Percentiles rank a stretch among this genome's conserved stretches.
These are phyloP conservation scores for Aspergillus puulaauensis DNA, from an alignment of 2,329 filamentous ascomycete species.

Conservation along the genomic window DNA sequence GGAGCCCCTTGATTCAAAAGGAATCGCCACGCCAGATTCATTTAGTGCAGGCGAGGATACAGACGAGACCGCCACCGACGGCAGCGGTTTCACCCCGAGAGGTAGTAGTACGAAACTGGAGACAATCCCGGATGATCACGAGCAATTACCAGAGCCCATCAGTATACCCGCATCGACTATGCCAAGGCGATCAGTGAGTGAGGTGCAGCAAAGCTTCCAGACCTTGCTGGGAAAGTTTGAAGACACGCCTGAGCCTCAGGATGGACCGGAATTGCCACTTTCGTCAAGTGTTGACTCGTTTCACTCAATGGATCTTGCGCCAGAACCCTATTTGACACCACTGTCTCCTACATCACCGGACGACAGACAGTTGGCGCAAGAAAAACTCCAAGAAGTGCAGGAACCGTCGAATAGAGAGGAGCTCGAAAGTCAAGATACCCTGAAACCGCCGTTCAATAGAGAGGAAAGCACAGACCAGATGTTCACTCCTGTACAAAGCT, in stretches of 20 bases:
- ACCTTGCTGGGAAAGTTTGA: slow-evolving; percentile 41
- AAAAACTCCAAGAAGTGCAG: not conserved
- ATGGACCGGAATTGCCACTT: slow-evolving; percentile 28
- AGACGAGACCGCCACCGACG: slow-evolving; percentile 34
- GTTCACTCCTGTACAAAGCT: not conserved
- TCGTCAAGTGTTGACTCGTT: slow-evolving; percentile 45
- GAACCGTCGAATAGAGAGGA: not conserved
- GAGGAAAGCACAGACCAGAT: slow-evolving; percentile 10
- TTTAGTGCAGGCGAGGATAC: slow-evolving; percentile 33
- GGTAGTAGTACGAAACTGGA: slow-evolving; percentile 26
- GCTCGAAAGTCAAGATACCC: slow-evolving; percentile 15
- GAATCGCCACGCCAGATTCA: slow-evolving; percentile 20
- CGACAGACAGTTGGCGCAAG: not conserved
- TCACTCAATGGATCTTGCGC: slow-evolving; percentile 34
- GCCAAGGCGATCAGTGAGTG: slow-evolving; percentile 25
- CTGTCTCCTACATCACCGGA: slow-evolving; percentile 11
- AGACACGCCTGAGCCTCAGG: slow-evolving; percentile 26
- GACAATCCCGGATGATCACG: slow-evolving; percentile 21
- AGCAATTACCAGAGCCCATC: slow-evolving; percentile 10
- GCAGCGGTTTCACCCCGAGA: slow-evolving; percentile 26
- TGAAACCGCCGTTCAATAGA: slow-evolving; percentile 1
- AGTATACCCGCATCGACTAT: slow-evolving; percentile 12
- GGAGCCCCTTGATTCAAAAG: slow-evolving; percentile 15
- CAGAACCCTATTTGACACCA: slow-evolving; percentile 24
- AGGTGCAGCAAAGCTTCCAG: slow-evolving; percentile 34